Evolutionary conservation across 805 yeast genomes (phyloP), one percentile per base, ranked within the genome.

Genomic region (Blastobotrys peoriensis): DNA sequence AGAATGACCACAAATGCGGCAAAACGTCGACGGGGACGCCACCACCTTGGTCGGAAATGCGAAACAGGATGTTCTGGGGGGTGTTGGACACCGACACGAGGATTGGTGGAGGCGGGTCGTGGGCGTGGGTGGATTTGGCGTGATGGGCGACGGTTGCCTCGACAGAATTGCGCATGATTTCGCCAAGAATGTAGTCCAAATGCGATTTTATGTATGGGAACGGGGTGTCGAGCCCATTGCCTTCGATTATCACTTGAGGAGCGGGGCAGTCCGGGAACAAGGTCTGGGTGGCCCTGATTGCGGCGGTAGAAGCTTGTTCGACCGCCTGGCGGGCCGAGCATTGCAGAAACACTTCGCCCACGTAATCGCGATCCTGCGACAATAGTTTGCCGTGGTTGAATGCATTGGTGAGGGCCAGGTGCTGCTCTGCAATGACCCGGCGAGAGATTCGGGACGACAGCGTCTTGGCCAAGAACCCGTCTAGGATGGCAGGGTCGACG

Each of bases 361-460:
- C 65, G 45, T 68, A 70, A 34, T 54, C 59, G 3, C 58, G 53
- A 33, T 56, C 57, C 22, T 50, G 48, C 69, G 13, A 83, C 75
- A 40, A 28, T 46, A 74, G 64, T 27, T 49, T 47, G 21, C 74
- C 74, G 16, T 62, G 59, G 42, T 67, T 64, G 61, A 78, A 83
- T 48, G 83, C 76, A 28, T 79, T 75, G 0, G 95, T 78, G 41
- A 93, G 72, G 6, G 93, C 79, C 33, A 86, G 66, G 65, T 93
- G 98, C 61, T 91, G 96, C 65, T 91, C 96, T 36, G 87, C 86
- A 50, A 91, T 83, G 38, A 91, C 83, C 54, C 98, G 71, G 65
- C 98, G 72, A 53, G 95, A 83, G 33, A 91, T 86, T 58, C 98
- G 75, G 3, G 95, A 86, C 44, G 96, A 71, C 36, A 91, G 66